Evolutionary conservation across 2,329 filamentous ascomycete genomes (phyloP).

Genomic region (Ophiostoma piceae): DNA sequence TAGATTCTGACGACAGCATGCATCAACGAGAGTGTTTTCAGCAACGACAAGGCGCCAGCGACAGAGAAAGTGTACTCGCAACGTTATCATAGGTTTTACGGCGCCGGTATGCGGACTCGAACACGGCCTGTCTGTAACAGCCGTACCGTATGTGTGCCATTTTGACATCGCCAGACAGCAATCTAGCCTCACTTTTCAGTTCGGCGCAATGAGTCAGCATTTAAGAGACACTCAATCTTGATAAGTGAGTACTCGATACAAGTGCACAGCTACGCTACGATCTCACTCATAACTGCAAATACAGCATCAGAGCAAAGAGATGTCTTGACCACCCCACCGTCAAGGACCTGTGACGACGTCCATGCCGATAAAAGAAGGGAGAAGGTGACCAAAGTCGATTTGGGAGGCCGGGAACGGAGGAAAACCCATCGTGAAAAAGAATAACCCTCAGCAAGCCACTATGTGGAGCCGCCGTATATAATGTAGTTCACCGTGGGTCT

Average conservation of each 20-base stretch:
- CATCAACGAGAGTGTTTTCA: too few species aligned
- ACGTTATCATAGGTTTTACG: too few species aligned
- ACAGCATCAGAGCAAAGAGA: slow-evolving; percentile 22
- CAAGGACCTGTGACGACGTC: slow-evolving; percentile 41
- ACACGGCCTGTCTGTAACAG: background rate
- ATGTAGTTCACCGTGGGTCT: slow-evolving; percentile 32
- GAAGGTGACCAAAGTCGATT: slow-evolving; percentile 43
- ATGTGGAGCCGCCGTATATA: slow-evolving; percentile 46
- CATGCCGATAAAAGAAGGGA: slow-evolving; percentile 43
- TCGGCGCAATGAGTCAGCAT: background rate
- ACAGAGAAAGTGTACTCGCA: too few species aligned
- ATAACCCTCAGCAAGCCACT: slow-evolving; percentile 53
- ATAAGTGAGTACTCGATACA: background rate
- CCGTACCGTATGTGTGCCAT: background rate
- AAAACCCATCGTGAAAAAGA: slow-evolving; percentile 43
- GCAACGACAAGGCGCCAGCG: too few species aligned
- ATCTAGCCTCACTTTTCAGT: background rate
- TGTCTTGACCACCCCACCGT: slow-evolving; percentile 52
- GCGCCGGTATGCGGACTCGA: too few species aligned
- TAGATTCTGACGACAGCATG: background rate
- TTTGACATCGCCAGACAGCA: background rate
- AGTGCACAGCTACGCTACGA: background rate
- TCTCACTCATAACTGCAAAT: background rate
- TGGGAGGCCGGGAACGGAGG: slow-evolving; percentile 54
- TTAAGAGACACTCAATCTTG: background rate